Evolutionary conservation across 345 rosid species (phyloP), one percentile per base, ranked within the genome.

Genomic region (Arabis alpina): DNA sequence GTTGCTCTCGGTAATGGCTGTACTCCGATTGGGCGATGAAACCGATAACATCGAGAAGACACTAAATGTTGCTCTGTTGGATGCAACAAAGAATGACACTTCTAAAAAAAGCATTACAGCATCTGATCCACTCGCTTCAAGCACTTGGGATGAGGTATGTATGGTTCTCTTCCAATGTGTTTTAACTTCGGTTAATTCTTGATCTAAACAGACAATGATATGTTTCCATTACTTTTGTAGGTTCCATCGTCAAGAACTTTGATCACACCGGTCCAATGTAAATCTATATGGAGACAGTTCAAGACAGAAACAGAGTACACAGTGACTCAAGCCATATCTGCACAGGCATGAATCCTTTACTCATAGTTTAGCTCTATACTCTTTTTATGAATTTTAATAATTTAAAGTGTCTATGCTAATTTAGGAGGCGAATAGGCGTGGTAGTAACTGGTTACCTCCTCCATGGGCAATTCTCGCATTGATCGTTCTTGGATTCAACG

Each of bases 401-500:
- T n/a, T 28, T 3, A 3, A 24, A 59, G 54, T 36, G 57, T 57
- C 27, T 25, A 37, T 16, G 69, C 24, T 73, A 70, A 66, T 67
- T 70, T 90, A 94, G 99, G 97, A 94, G 79, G 99, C 97, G 11
- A 87, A 85, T 73, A 89, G 52, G 78, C 96, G 93, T 61, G 85
- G 77, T 47, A 84, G 84, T 82, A 91, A 85, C 88, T 94, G 96
- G 97, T 55, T 94, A 73, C 99, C 97, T 15, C 99, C 99, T 73
- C 97, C 99, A 76, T 91, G 99, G 99, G 99, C 97, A 50, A 91
- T 94, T 65, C 80, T 71, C 66, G 96, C 97, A 5, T 61, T 94
- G 83, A 9, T 88, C 24, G 73, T 91, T 41, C 87, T 94, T 58
- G 99, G 99, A 62, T 94, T 94, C 72, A 91, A 94, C 69, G 99